These are phyloP conservation scores for Chlamydomonas urium DNA, from an alignment of 139 green algal species.

Conservation along the genomic window DNA sequence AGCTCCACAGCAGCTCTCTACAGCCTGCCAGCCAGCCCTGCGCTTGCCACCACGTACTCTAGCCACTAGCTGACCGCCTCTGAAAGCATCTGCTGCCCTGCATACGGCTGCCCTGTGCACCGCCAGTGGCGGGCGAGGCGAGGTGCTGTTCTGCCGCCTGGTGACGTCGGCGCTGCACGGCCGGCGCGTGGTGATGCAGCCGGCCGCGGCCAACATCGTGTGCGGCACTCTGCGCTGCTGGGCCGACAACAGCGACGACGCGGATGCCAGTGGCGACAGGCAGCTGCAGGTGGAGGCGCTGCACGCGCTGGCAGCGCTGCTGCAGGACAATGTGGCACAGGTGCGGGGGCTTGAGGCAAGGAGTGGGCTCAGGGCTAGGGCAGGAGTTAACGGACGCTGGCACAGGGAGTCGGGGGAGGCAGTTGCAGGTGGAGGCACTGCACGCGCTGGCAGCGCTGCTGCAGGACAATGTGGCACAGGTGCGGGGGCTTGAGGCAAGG, in stretches of 20 bases:
- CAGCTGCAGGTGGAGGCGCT: conserved; percentile 27
- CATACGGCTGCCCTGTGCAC: too few relatives aligned
- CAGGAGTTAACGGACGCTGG: too few relatives aligned
- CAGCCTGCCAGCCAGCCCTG: too few relatives aligned
- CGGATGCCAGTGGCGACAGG: background rate
- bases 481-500: too few relatives aligned
- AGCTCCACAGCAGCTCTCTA: too few relatives aligned
- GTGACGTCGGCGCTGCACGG: background rate
- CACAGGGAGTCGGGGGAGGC: background rate
- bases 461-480: conserved; percentile 17
- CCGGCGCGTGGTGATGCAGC: conserved; percentile 5
- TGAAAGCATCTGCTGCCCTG: too few relatives aligned
- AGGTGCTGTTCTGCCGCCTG: conserved; percentile 20
- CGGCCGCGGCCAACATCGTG: conserved; percentile 23
- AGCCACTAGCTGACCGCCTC: too few relatives aligned
- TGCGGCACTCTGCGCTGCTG: conserved; percentile 17
- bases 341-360: too few relatives aligned
- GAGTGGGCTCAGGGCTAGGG: too few relatives aligned
- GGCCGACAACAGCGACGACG: background rate
- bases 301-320: conserved; percentile 16
- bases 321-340: conserved; percentile 21
- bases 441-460: conserved; percentile 20
- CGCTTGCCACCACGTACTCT: too few relatives aligned
- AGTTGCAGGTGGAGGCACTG: conserved; percentile 28
- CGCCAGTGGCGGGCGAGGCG: background rate